A percentile compares a stretch with the other conserved stretches of the same genome.
Conservation (phyloP, 495 filamentous ascomycete genomes). For the Darksidea phi region DNA sequence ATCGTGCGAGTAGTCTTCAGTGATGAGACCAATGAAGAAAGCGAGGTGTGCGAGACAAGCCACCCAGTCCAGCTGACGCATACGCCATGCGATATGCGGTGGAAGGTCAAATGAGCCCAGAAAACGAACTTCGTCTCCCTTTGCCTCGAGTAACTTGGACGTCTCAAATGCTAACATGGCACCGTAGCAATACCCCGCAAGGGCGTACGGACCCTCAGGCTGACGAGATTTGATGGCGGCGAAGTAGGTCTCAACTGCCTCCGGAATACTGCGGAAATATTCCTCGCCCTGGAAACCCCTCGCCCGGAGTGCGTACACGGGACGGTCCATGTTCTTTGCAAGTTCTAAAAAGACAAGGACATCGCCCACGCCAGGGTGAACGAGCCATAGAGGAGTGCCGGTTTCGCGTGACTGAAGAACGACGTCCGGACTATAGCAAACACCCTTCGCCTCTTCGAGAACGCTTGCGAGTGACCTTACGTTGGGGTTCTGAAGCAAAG, state of each 20-base stretch:
- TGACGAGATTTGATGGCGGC: slow-evolving; percentile 48
- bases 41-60: slow-evolving; percentile 49
- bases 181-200: slow-evolving; percentile 59
- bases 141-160: slow-evolving; percentile 48
- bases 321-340: slow-evolving; percentile 51
- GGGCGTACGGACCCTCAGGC: slow-evolving; percentile 55
- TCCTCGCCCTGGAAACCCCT: slow-evolving; percentile 52
- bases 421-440: slow-evolving; percentile 45
- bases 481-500: slow-evolving; percentile 48
- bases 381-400: slow-evolving; percentile 56
- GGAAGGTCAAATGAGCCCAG: slow-evolving; percentile 48
- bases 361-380: slow-evolving; percentile 60
- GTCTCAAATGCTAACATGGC: slow-evolving; percentile 57
- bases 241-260: slow-evolving; percentile 47
- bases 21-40: slow-evolving; percentile 52
- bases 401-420: slow-evolving; percentile 48
- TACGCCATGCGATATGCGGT: slow-evolving; percentile 55
- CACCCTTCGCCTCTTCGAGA: slow-evolving; percentile 22
- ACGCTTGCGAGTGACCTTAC: slow-evolving; percentile 41
- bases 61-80: slow-evolving; percentile 52
- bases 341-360: slow-evolving; percentile 57
- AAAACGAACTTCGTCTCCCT: slow-evolving; percentile 40
- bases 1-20: slow-evolving; percentile 39
- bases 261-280: slow-evolving; percentile 43
- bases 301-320: slow-evolving; percentile 56